Evolutionary conservation across 495 filamentous ascomycete species (phyloP).

Genomic region (Gamarada debralockiae): DNA sequence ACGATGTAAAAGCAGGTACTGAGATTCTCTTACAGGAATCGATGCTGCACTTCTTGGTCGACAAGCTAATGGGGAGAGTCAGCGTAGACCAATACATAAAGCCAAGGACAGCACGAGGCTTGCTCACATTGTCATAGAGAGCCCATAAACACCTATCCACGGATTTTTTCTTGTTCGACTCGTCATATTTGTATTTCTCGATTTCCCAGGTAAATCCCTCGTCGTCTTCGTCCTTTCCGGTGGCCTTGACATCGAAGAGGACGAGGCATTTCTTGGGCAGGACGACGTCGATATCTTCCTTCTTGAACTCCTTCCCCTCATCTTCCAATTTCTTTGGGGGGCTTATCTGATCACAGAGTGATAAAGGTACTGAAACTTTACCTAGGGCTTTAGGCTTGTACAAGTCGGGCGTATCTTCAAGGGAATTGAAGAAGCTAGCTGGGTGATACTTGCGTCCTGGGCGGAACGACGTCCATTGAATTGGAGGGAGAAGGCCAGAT

Average conservation of each 20-base stretch:
- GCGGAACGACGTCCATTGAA: no score
- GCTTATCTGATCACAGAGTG: not conserved
- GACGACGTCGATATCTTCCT: not conserved
- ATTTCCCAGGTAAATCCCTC: not conserved
- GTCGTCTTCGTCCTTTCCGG: not conserved
- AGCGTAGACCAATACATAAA: no score
- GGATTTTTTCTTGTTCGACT: not conserved
- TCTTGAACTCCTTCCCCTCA: not conserved
- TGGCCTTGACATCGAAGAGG: not conserved
- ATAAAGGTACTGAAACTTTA: not conserved
- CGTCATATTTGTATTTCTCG: not conserved
- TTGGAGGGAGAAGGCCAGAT: no score
- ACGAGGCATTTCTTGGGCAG: not conserved
- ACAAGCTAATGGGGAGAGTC: no score
- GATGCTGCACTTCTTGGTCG: no score
- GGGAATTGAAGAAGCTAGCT: no score
- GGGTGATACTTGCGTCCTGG: no score
- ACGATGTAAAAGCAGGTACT: no score
- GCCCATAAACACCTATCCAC: not conserved
- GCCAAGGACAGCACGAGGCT: no score
- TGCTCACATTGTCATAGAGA: not conserved
- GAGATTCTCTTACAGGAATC: no score
- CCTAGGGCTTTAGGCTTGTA: not conserved
- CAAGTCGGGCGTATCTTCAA: constrained; percentile 1
- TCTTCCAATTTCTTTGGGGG: not conserved